Evolutionary conservation across 2,329 filamentous ascomycete species (phyloP).

Genomic region (Clarireedia homoeocarpa): DNA sequence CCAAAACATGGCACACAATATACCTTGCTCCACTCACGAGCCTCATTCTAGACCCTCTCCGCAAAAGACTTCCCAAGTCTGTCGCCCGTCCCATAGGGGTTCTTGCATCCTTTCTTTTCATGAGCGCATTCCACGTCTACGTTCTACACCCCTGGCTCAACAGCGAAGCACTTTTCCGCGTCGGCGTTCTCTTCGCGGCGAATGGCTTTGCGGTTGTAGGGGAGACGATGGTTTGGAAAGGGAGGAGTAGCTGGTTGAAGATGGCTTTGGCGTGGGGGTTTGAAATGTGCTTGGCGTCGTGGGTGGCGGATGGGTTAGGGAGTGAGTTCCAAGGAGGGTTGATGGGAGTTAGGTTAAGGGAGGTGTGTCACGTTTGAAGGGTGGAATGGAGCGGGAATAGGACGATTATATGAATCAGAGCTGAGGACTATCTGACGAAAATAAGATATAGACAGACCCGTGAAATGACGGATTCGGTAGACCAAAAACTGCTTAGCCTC

Average conservation of each 20-base stretch:
- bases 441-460: too few relatives aligned
- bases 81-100: conserved; percentile 31
- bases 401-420: too few relatives aligned
- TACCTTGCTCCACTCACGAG: conserved; percentile 34
- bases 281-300: conserved; percentile 29
- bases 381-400: too few relatives aligned
- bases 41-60: conserved; percentile 32
- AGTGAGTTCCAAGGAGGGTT: conserved; percentile 25
- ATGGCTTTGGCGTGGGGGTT: conserved; percentile 29
- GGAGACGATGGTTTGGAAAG: conserved; percentile 31
- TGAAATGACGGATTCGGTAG: too few relatives aligned
- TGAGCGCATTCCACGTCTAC: conserved; percentile 35
- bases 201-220: conserved; percentile 33
- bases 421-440: too few relatives aligned
- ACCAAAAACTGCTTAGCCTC: too few relatives aligned
- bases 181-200: conserved; percentile 33
- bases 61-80: conserved; percentile 26
- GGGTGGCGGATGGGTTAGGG: conserved; percentile 28
- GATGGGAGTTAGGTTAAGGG: conserved; percentile 27
- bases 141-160: conserved; percentile 31
- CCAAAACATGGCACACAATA: conserved; percentile 36
- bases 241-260: conserved; percentile 29
- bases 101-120: conserved; percentile 32
- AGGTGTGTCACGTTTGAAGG: conserved; percentile 18
- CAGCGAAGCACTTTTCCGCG: conserved; percentile 26